Evolutionary conservation across 352 stramenopile genomes (phyloP).

Genomic region (Phytopythium vexans): DNA sequence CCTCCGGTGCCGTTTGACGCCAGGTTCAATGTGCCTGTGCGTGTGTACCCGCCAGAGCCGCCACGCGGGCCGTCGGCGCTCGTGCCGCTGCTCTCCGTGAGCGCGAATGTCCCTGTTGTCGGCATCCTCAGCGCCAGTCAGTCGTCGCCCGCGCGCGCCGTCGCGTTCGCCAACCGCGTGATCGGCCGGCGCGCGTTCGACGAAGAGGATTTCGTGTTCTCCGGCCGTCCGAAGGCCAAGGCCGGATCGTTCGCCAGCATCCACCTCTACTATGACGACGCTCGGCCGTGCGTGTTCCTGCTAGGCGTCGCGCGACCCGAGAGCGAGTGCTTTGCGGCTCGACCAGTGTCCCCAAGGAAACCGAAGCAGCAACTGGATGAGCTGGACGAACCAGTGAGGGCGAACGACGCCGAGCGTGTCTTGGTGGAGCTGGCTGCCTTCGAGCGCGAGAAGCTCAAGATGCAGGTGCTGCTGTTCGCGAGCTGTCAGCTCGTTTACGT

Average conservation of each 20-base stretch:
- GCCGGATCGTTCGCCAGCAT: conserved; percentile 26
- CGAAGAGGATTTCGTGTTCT: conserved; percentile 10
- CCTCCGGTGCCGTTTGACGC: too few relatives aligned
- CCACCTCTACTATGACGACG: conserved; percentile 58
- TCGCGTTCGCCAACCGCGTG: conserved; percentile 57
- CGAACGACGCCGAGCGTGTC: background rate
- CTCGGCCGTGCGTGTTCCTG: conserved; percentile 45
- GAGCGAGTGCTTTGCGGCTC: conserved; percentile 18
- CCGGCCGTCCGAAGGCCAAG: conserved; percentile 14
- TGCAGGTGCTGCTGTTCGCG: conserved; percentile 62
- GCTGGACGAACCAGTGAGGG: conserved; percentile 9
- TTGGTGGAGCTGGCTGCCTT: conserved; percentile 16
- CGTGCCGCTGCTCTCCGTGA: conserved; percentile 39
- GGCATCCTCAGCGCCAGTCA: conserved; percentile 42
- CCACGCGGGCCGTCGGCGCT: conserved; percentile 11
- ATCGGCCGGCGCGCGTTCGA: conserved; percentile 57
- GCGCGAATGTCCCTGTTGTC: conserved; percentile 40
- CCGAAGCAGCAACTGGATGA: background rate
- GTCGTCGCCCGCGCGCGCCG: conserved; percentile 25
- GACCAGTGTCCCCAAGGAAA: too few relatives aligned
- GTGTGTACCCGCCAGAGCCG: conserved; percentile 49
- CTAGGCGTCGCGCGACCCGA: conserved; percentile 46
- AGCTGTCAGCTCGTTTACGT: conserved; percentile 62
- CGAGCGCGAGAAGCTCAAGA: conserved; percentile 52
- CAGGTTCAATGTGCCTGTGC: conserved; percentile 23